These are phyloP conservation scores for Eutrema japonicum DNA, from an alignment of 345 rosid genomes.

Conservation along the genomic window DNA sequence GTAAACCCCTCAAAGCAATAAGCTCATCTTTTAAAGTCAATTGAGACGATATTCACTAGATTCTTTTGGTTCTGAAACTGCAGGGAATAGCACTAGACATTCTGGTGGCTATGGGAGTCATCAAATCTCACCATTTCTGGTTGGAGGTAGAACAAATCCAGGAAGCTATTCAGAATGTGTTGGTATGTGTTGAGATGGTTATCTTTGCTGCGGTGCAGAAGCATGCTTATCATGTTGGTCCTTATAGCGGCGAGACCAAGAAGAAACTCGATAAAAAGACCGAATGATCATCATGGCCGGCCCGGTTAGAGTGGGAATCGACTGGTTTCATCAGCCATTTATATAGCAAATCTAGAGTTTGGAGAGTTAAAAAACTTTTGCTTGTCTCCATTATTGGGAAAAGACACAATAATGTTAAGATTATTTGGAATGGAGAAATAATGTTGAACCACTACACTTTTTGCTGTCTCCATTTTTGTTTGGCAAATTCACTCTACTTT, in stretches of 20 bases:
- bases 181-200: conserved; percentile 90
- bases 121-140: conserved; percentile 87
- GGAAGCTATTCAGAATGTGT: conserved; percentile 86
- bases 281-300: neutral
- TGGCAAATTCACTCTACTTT: neutral
- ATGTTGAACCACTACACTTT: neutral
- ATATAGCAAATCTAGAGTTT: conserved; percentile 8
- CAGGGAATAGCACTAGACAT: conserved; percentile 82
- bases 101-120: conserved; percentile 67
- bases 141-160: conserved; percentile 89
- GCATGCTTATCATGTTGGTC: conserved; percentile 70
- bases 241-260: conserved; percentile 84
- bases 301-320: neutral
- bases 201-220: conserved; percentile 86
- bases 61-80: conserved; percentile 18
- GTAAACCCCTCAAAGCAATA: conserved; percentile 1
- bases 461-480: neutral
- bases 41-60: neutral
- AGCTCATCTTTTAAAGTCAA: neutral
- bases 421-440: neutral
- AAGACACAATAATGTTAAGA: conserved; percentile 16
- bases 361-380: conserved; percentile 8
- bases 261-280: conserved; percentile 56
- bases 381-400: conserved; percentile 6
- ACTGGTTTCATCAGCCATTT: conserved; percentile 3